Percentiles rank a stretch among this genome's conserved stretches.
Conservation (phyloP, 345 rosid genomes). For the Durio zibethinus region DNA sequence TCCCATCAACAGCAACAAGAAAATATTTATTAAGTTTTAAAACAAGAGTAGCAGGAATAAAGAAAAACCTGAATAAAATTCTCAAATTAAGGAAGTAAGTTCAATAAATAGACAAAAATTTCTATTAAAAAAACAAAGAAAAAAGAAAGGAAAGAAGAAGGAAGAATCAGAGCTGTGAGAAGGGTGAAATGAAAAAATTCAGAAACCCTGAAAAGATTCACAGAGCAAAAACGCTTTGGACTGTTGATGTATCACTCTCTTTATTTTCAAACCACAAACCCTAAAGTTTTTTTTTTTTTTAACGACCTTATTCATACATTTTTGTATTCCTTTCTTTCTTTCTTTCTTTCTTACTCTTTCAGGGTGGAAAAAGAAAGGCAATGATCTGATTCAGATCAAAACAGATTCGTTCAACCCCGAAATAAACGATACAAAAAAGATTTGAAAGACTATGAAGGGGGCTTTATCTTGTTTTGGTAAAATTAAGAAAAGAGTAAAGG, state of each 20-base stretch:
- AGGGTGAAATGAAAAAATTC: background rate
- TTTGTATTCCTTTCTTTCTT: background rate
- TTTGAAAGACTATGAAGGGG: background rate
- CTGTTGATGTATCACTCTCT: slow-evolving; percentile 16
- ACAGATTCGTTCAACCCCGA: background rate
- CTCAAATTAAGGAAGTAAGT: background rate
- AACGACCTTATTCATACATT: background rate
- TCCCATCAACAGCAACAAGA: background rate
- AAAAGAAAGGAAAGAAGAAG: background rate
- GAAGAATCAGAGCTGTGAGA: background rate
- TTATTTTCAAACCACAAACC: slow-evolving; percentile 15
- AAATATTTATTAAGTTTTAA: background rate
- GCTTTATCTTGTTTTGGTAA: background rate
- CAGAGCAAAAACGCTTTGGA: slow-evolving; percentile 8
- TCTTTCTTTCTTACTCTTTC: no score
- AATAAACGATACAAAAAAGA: background rate
- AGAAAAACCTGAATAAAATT: background rate
- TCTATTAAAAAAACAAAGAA: no score
- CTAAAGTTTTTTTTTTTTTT: background rate
- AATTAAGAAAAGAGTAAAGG: background rate
- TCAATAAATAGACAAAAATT: background rate
- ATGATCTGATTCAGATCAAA: no score
- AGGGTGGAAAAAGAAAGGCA: background rate
- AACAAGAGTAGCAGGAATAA: background rate
- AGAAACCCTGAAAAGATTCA: slow-evolving; percentile 25